Base-by-base conservation (phyloP, 768 basidiomycete genomes). In the Royoungia palumana region DNA sequence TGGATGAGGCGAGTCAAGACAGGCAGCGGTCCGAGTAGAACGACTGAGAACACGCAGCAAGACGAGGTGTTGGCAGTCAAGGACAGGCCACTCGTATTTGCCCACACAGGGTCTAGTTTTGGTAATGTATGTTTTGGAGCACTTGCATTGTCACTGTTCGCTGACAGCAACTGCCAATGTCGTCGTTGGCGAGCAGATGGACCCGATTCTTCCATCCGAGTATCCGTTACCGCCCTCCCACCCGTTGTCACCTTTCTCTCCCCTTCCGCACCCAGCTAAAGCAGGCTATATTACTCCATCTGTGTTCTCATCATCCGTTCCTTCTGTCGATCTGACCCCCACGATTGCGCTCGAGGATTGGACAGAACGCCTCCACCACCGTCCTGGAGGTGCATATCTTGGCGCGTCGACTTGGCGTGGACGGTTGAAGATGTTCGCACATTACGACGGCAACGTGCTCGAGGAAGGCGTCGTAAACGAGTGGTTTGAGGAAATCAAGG, bases 401-500 rank as follows among this genome's bases (percentile, higher is more conserved):
- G 73, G 75, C 5, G 73, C 77, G 4, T 44, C 60, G 2, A 75
- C 67, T 3, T 58, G 57, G 6, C 55, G 55, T 4, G 59, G 69
- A 30, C 59, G 65, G 28, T 46, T 82, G 32, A 49, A 49, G 2
- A 39, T 80, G 35, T 44, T 55, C 13, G 40, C 69, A 6, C 72
- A 44, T 50, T 75, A 66, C 55, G 80, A 82, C 45, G 61, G 55
- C 9, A 77, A 81, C 54, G 74, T 76, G 5, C 80, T 71, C 40
- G 68, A 74, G 5, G 63, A 68, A 5, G 63, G 47, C 1, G 49
- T 73, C 6, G 69, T 78, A 6, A 55, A 43, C 6, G 79, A 79
- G 58, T 80, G 77, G 75, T 47, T 82, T 45, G 58, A 65, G 9
- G 79, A 82, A 50, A 65, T 79, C 5, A 64, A 53, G 36, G 57